Percentiles rank a stretch among this genome's conserved stretches.
phyloP scores from a whole-genome alignment of 352 stramenopile species.

The Elongisporangium prolatum region DNA sequence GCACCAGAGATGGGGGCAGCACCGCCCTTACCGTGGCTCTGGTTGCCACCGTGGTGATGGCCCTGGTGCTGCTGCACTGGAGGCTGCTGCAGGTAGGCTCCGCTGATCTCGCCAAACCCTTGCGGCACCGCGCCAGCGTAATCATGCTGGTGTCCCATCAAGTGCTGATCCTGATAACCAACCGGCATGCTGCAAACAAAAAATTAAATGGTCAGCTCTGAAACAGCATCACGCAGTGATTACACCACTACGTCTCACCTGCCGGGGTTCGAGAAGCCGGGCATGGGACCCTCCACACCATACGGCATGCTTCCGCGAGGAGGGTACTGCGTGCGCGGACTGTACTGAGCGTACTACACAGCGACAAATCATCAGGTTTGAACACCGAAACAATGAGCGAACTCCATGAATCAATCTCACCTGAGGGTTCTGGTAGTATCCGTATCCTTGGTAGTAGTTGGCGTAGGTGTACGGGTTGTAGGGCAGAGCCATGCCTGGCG shows the following conservation, averaged over 20 bases:
- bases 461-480: conserved; percentile 90
- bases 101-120: conserved; percentile 81
- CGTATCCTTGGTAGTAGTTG: conserved; percentile 83
- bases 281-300: conserved; percentile 72
- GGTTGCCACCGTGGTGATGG: conserved; percentile 41
- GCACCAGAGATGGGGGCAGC: conserved; percentile 26
- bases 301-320: conserved; percentile 81
- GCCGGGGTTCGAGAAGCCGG: conserved; percentile 72
- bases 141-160: conserved; percentile 76
- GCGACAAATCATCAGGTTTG: conserved; percentile 3
- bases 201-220: conserved; percentile 1
- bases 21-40: conserved; percentile 61
- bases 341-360: conserved; percentile 82
- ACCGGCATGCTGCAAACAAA: conserved; percentile 43
- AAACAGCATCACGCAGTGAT: background rate
- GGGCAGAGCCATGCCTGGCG: conserved; percentile 78
- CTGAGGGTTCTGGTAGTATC: conserved; percentile 87
- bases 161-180: conserved; percentile 80
- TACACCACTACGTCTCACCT: conserved; percentile 19
- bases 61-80: conserved; percentile 40
- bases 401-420: conserved; percentile 13
- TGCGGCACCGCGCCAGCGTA: conserved; percentile 71
- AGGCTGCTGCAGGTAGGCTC: conserved; percentile 66
- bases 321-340: conserved; percentile 79
- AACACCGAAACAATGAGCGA: background rate